Evolutionary conservation across 2,329 filamentous ascomycete species (phyloP).

Genomic region (Neofusicoccum parvum): DNA sequence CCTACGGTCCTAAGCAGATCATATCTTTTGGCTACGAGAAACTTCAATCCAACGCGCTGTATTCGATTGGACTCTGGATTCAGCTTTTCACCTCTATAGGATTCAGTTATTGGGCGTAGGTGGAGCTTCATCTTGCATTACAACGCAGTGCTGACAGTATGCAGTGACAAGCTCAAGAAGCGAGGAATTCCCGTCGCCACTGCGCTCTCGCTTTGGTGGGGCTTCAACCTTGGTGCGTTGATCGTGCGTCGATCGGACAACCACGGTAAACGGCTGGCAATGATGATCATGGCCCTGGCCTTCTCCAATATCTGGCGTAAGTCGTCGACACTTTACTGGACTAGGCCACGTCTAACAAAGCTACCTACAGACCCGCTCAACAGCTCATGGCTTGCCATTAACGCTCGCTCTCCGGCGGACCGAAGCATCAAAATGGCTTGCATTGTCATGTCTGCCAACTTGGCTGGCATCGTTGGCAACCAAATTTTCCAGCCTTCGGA

Average conservation of each 20-base stretch:
- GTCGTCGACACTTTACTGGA: not conserved
- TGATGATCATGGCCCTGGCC: constrained; percentile 20
- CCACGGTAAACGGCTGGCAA: constrained; percentile 5
- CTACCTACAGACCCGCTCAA: constrained; percentile 21
- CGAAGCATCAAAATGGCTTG: constrained; percentile 26
- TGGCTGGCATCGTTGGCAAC: constrained; percentile 25
- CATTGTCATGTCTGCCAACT: constrained; percentile 27
- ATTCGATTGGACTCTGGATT: constrained; percentile 36
- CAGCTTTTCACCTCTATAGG: constrained; percentile 25
- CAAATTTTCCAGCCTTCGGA: constrained; percentile 27
- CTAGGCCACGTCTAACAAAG: not conserved
- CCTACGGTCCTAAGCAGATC: constrained; percentile 37
- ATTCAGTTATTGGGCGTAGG: constrained; percentile 22
- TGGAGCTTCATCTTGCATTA: not conserved
- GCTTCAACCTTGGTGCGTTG: constrained; percentile 18
- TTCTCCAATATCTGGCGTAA: constrained; percentile 21
- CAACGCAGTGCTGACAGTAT: not conserved
- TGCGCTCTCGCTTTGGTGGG: constrained; percentile 21
- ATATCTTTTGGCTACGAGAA: constrained; percentile 30
- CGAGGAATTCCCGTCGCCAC: constrained; percentile 15
- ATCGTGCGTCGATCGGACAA: not conserved
- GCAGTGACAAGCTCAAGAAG: constrained; percentile 15
- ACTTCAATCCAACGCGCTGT: constrained; percentile 35
- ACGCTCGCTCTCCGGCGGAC: constrained; percentile 24
- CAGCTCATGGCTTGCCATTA: constrained; percentile 27